These are phyloP conservation scores for Cairneyella variabilis DNA, from an alignment of 495 filamentous ascomycete genomes.

Conservation along the genomic window DNA sequence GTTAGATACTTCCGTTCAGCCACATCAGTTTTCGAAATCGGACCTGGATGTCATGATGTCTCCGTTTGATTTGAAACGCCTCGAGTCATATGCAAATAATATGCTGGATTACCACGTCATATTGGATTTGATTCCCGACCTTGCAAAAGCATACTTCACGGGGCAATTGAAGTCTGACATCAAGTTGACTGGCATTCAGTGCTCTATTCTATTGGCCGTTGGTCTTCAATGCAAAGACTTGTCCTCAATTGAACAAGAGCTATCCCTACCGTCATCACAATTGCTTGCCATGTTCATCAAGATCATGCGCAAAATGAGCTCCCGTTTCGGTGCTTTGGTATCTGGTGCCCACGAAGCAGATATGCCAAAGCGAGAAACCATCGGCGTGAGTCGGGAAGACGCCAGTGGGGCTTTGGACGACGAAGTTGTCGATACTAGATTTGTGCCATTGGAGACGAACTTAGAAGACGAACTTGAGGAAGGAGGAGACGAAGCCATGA, in stretches of 20 bases:
- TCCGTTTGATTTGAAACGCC: slow-evolving; percentile 88
- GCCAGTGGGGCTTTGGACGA: slow-evolving; percentile 55
- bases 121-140: slow-evolving; percentile 80
- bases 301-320: slow-evolving; percentile 80
- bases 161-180: slow-evolving; percentile 63
- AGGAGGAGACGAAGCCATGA: slow-evolving; percentile 71
- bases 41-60: slow-evolving; percentile 74
- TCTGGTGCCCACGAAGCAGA: slow-evolving; percentile 66
- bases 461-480: slow-evolving; percentile 85
- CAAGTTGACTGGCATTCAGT: slow-evolving; percentile 72
- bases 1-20: slow-evolving; percentile 44
- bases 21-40: slow-evolving; percentile 56
- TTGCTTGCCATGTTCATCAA: slow-evolving; percentile 96
- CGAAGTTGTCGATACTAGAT: slow-evolving; percentile 56
- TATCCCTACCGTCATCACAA: slow-evolving; percentile 69
- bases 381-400: slow-evolving; percentile 51
- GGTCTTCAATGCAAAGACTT: slow-evolving; percentile 86
- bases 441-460: slow-evolving; percentile 63
- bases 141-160: slow-evolving; percentile 79
- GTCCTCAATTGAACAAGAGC: slow-evolving; percentile 75
- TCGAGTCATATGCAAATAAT: slow-evolving; percentile 94
- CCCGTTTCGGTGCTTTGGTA: slow-evolving; percentile 70
- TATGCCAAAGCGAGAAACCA: slow-evolving; percentile 56
- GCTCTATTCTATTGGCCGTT: slow-evolving; percentile 80
- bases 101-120: slow-evolving; percentile 98